Conservation (phyloP, 257 asterid genomes). For the Capsicum baccatum region DNA sequence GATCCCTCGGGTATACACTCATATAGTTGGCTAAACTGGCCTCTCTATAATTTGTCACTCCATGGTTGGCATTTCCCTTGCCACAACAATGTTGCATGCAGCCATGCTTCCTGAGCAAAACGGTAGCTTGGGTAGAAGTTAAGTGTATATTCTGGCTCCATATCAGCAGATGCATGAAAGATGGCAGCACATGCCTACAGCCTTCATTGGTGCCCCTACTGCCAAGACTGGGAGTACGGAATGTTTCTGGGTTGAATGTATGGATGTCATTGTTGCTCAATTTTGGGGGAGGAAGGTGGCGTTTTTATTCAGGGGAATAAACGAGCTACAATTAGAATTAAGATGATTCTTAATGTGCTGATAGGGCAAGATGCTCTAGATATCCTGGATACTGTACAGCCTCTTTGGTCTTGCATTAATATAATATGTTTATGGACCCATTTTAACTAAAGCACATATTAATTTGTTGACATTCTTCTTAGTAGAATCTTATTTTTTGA, state of each 20-base stretch:
- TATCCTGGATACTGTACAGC: not conserved
- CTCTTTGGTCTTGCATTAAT: not conserved
- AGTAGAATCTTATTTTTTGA: slow-evolving; percentile 31
- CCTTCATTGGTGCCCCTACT: not conserved
- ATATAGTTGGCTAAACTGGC: not conserved
- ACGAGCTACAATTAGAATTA: not conserved
- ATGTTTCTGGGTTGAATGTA: not conserved
- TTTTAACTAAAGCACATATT: not conserved
- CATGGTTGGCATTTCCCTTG: not conserved
- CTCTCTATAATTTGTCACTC: not conserved
- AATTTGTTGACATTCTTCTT: slow-evolving; percentile 17
- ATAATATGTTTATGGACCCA: not conserved
- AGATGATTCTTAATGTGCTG: slow-evolving; percentile 6
- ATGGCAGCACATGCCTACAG: not conserved
- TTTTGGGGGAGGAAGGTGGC: not conserved
- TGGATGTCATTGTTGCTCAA: not conserved
- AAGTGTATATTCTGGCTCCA: not conserved
- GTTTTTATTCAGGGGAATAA: not conserved
- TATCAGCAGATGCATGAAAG: not conserved
- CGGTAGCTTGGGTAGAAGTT: slow-evolving; percentile 5
- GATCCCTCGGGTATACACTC: not conserved
- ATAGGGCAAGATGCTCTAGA: not conserved
- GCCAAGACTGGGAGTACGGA: not conserved
- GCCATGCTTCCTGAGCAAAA: not conserved
- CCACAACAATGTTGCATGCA: not conserved